phyloP scores from a whole-genome alignment of 2,329 filamentous ascomycete species.

The Pseudogymnoascus sp. region DNA sequence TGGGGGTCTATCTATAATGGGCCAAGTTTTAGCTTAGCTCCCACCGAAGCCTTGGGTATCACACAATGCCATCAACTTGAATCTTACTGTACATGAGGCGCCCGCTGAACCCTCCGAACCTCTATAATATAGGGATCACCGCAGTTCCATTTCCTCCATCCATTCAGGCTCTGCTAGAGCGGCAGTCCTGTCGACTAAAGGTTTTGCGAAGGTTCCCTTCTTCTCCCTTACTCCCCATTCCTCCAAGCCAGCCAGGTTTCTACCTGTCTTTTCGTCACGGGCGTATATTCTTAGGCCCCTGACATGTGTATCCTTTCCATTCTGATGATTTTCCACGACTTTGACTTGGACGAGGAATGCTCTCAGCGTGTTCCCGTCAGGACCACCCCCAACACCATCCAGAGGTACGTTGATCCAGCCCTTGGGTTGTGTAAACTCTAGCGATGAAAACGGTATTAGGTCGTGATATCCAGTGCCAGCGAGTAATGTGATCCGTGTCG shows the following conservation, averaged over 20 bases:
- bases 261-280: conserved; percentile 22
- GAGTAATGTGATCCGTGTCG: conserved; percentile 80
- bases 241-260: conserved; percentile 13
- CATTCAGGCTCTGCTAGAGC: conserved; percentile 24
- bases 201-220: conserved; percentile 9
- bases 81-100: not conserved
- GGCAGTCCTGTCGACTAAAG: conserved; percentile 9
- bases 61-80: not conserved
- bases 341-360: conserved; percentile 86
- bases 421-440: conserved; percentile 68
- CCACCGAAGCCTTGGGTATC: not conserved
- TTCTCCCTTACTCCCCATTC: not conserved
- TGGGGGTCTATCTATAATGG: not conserved
- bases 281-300: conserved; percentile 82
- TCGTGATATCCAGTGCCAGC: conserved; percentile 90
- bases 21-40: not conserved
- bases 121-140: conserved; percentile 14
- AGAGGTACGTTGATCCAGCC: conserved; percentile 88
- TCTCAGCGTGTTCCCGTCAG: conserved; percentile 66
- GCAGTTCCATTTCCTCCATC: conserved; percentile 29
- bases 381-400: conserved; percentile 46
- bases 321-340: conserved; percentile 94
- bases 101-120: not conserved
- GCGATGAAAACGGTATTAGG: conserved; percentile 75
- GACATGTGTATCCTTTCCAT: conserved; percentile 98